phyloP scores from a whole-genome alignment of 140 eudicot species.

The Senecio squalidus region DNA sequence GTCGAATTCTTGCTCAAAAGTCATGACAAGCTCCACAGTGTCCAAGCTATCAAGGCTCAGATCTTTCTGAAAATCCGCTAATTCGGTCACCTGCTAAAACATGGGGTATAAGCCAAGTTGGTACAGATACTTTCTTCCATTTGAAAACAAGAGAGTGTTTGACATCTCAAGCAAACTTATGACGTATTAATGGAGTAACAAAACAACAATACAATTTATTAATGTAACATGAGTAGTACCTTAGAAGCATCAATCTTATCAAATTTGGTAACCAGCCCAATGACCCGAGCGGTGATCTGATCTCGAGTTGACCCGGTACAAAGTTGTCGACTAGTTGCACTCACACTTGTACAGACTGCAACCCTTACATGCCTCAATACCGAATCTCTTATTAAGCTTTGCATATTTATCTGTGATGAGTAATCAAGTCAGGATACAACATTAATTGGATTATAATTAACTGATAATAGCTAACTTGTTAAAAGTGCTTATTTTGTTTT shows the following conservation, averaged over 20 bases:
- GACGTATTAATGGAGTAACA: background rate
- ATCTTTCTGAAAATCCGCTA: constrained; percentile 81
- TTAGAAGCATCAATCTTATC: constrained; percentile 62
- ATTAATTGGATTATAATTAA: too few relatives aligned
- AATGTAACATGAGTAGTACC: constrained; percentile 35
- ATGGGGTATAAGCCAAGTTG: background rate
- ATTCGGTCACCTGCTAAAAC: constrained; percentile 58
- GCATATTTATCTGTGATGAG: constrained; percentile 40
- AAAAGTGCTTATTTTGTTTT: too few relatives aligned
- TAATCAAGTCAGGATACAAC: constrained; percentile 17
- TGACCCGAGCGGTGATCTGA: constrained; percentile 50
- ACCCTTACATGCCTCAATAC: constrained; percentile 49
- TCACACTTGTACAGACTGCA: constrained; percentile 24
- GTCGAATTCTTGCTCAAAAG: constrained; percentile 86
- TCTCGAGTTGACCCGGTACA: constrained; percentile 43
- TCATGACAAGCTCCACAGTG: constrained; percentile 93
- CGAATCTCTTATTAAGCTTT: constrained; percentile 43
- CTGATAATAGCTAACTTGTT: background rate
- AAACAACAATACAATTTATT: background rate
- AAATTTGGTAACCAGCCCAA: constrained; percentile 66
- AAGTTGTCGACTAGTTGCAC: constrained; percentile 18
- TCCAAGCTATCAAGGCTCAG: constrained; percentile 84
- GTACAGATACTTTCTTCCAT: constrained; percentile 5
- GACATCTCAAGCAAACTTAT: background rate
- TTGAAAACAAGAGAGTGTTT: background rate